A percentile compares a stretch with the other conserved stretches of the same genome.
phyloP scores from a whole-genome alignment of 371 early-diverging fungal species.

The Mortierella sp. region DNA sequence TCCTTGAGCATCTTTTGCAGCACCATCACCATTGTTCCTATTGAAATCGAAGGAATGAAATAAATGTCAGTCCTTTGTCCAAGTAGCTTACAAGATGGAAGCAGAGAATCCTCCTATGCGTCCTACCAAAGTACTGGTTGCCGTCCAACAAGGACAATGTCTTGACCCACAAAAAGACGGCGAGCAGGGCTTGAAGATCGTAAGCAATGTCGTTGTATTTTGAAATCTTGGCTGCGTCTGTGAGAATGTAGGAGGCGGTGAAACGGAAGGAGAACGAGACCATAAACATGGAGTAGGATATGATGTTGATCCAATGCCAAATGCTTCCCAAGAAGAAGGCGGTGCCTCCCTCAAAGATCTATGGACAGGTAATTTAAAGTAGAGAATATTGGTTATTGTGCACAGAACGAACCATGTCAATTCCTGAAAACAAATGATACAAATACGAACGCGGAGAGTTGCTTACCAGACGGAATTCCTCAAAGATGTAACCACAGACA shows the following conservation, averaged over 20 bases:
- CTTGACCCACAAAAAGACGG: conserved; percentile 58
- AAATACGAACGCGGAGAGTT: not conserved
- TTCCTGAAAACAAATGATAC: not conserved
- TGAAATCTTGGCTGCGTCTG: not conserved
- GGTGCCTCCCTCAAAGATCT: conserved; percentile 59
- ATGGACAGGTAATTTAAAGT: not conserved
- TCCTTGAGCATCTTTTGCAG: conserved; percentile 61
- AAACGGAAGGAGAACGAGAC: conserved; percentile 52
- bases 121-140: conserved; percentile 53
- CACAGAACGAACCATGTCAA: not conserved
- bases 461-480: conserved; percentile 58
- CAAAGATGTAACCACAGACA: conserved; percentile 54
- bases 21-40: conserved; percentile 59
- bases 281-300: conserved; percentile 50
- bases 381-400: not conserved
- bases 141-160: conserved; percentile 55
- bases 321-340: conserved; percentile 57
- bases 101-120: not conserved
- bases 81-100: not conserved
- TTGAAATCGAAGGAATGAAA: not conserved
- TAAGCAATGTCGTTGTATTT: conserved; percentile 41
- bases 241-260: conserved; percentile 25
- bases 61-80: not conserved
- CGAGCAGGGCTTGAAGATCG: conserved; percentile 52
- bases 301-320: conserved; percentile 58